Percentiles rank a stretch among this genome's conserved stretches.
Evolutionary conservation across 345 rosid genomes (phyloP).

Genomic region (Hevea brasiliensis): DNA sequence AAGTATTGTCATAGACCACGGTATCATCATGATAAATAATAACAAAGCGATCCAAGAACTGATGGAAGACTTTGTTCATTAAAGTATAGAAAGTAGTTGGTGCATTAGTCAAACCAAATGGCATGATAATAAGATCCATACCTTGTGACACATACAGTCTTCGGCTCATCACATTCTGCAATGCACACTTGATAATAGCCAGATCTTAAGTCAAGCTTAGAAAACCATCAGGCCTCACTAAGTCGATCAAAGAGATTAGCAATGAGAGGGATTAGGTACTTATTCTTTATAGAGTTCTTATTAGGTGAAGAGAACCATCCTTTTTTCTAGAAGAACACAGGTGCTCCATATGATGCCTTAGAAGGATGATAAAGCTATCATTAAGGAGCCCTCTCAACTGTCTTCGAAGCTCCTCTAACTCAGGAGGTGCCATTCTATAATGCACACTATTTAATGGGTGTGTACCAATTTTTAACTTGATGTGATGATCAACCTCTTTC

Average conservation of each 20-base stretch:
- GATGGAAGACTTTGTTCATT: too few species aligned
- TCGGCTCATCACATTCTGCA: neutral
- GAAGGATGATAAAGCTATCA: neutral
- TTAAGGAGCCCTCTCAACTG: neutral
- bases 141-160: neutral
- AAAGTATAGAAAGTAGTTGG: neutral
- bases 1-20: too few species aligned
- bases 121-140: conserved; percentile 4
- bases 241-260: neutral
- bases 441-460: accelerated
- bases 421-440: neutral
- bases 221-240: neutral
- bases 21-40: too few species aligned
- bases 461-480: neutral
- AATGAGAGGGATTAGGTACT: neutral
- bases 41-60: too few species aligned
- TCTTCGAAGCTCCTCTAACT: neutral
- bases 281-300: neutral
- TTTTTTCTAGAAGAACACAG: neutral
- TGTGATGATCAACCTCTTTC: neutral
- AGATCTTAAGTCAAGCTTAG: neutral
- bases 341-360: neutral
- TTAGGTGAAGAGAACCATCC: too few species aligned
- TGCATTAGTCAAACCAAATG: neutral
- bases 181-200: neutral